Conservation (phyloP, 805 yeast species). For the Starmerella sirachaensis region DNA sequence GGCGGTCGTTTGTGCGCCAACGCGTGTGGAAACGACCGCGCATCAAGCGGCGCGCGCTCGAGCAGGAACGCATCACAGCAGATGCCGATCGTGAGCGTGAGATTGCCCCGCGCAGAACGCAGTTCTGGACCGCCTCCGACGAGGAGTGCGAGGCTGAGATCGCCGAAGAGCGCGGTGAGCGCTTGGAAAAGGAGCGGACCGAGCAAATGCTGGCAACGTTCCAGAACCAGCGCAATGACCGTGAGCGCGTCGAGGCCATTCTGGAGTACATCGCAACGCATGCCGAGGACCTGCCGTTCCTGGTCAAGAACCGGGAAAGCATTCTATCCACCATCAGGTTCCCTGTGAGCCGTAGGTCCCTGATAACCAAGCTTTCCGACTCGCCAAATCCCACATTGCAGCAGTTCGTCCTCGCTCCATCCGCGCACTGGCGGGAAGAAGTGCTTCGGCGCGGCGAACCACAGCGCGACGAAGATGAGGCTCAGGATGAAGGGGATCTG, state of each 20-base stretch:
- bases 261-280: constrained; percentile 9
- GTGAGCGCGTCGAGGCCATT: constrained; percentile 18
- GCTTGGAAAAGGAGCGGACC: not conserved
- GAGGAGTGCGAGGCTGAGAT: not conserved
- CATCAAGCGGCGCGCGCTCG: constrained; percentile 7
- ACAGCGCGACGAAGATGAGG: not conserved
- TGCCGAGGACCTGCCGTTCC: constrained; percentile 8
- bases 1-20: constrained; percentile 53
- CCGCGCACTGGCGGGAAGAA: constrained; percentile 15
- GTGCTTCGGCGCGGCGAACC: constrained; percentile 17
- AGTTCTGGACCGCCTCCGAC: no score
- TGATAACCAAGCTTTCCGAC: constrained; percentile 9
- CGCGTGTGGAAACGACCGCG: constrained; percentile 48
- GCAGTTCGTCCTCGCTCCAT: constrained; percentile 12
- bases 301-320: constrained; percentile 7
- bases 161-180: not conserved
- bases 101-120: no score
- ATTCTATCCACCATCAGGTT: constrained; percentile 15
- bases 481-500: not conserved
- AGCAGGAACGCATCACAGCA: not conserved
- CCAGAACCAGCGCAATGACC: constrained; percentile 20
- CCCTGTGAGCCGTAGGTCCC: constrained; percentile 14
- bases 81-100: no score
- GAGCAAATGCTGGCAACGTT: constrained; percentile 1
- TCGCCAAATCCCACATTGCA: constrained; percentile 6